Percentiles rank a stretch among this genome's conserved stretches.
These are phyloP conservation scores for Holtermannia corniformis DNA, from an alignment of 768 basidiomycete genomes.

Conservation along the genomic window DNA sequence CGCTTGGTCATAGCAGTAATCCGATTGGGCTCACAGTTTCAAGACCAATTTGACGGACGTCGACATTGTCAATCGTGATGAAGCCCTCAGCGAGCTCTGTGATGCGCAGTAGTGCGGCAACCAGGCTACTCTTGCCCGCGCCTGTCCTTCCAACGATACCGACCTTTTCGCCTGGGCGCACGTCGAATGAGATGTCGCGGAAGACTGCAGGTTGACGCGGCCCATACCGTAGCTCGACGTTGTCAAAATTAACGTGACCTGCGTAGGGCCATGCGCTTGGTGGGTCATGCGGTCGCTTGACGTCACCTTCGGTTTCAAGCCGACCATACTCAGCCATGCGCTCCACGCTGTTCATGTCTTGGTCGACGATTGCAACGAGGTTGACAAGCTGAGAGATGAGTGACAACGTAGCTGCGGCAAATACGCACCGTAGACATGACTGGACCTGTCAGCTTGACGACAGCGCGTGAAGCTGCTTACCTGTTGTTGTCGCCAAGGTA, in stretches of 20 bases:
- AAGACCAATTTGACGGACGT: slow-evolving; percentile 50
- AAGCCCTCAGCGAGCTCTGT: slow-evolving; percentile 54
- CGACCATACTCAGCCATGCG: slow-evolving; percentile 46
- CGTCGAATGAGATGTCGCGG: slow-evolving; percentile 59
- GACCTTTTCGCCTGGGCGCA: slow-evolving; percentile 65
- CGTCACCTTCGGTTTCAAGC: slow-evolving; percentile 61
- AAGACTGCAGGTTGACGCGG: slow-evolving; percentile 69
- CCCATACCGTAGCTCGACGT: slow-evolving; percentile 54
- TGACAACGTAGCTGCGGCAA: neutral
- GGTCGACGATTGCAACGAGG: slow-evolving; percentile 11
- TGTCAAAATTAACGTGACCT: slow-evolving; percentile 67
- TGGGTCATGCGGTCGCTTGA: slow-evolving; percentile 46
- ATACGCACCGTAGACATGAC: neutral
- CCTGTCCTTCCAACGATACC: slow-evolving; percentile 70
- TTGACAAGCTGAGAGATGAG: neutral
- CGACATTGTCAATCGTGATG: slow-evolving; percentile 46
- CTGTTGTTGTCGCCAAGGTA: slow-evolving; percentile 34
- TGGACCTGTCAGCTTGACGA: neutral
- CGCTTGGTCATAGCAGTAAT: neutral
- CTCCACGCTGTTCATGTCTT: slow-evolving; percentile 45
- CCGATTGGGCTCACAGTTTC: slow-evolving; percentile 40
- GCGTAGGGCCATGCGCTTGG: slow-evolving; percentile 59
- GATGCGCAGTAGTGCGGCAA: slow-evolving; percentile 50
- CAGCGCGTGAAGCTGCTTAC: neutral
- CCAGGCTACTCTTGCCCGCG: slow-evolving; percentile 44